Conservation (phyloP, 108 stramenopile genomes). For the Skeletonema costatum region DNA sequence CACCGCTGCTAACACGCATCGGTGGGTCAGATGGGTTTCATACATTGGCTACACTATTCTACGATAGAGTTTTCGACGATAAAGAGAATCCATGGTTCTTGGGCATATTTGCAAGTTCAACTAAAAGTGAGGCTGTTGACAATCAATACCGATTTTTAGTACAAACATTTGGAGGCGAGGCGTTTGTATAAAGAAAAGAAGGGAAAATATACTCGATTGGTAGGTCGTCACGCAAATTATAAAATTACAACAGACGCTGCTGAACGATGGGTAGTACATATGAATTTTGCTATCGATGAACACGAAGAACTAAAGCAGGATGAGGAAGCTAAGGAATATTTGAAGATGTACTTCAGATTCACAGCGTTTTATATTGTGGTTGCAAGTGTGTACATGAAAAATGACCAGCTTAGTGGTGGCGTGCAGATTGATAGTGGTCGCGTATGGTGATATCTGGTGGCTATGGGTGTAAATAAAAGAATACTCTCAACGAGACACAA, state of each 20-base stretch:
- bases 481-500: not conserved
- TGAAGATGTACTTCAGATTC: constrained; percentile 58
- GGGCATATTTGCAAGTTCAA: constrained; percentile 77
- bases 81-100: constrained; percentile 62
- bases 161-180: constrained; percentile 80
- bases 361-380: constrained; percentile 84
- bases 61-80: constrained; percentile 75
- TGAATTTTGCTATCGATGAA: constrained; percentile 65
- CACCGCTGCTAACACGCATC: constrained; percentile 64
- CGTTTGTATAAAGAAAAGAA: constrained; percentile 73
- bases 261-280: constrained; percentile 72
- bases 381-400: constrained; percentile 73
- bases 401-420: constrained; percentile 80
- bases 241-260: constrained; percentile 63
- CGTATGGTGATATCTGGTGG: constrained; percentile 57
- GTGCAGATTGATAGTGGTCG: constrained; percentile 62
- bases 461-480: not conserved
- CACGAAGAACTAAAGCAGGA: constrained; percentile 43
- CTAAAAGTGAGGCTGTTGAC: constrained; percentile 76
- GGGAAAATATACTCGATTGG: constrained; percentile 75
- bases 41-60: constrained; percentile 60
- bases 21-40: constrained; percentile 58
- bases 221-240: constrained; percentile 83
- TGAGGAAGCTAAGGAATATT: constrained; percentile 34
- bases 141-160: constrained; percentile 84